Evolutionary conservation across 352 stramenopile species (phyloP), one percentile per base, ranked within the genome.

Genomic region (Thraustotheca clavata): DNA sequence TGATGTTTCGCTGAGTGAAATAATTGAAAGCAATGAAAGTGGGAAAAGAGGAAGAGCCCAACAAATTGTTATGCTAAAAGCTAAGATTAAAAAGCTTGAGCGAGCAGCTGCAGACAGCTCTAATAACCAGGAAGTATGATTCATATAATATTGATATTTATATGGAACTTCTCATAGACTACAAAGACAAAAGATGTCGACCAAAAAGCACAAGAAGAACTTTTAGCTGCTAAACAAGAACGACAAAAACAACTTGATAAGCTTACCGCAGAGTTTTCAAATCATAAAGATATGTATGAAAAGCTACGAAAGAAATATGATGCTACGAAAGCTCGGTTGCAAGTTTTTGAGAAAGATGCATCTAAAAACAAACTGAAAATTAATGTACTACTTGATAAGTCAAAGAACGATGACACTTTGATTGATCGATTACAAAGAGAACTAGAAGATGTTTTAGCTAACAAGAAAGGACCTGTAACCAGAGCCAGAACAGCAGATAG

Each of bases 61-160:
- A 69, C 84, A 89, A 38, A 94, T 94, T 46, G 72, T 92, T 38
- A 88, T 91, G 73, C 75, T 94, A 4, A 88, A 88, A 59, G 70
- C 80, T 27, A 90, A 91, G 57, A 70, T 94, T 35, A 89, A 89
- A 59, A 88, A 88, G 61, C 73, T 91, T 0, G 70, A 91, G 50
- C 20, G 29, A 5, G 24, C 46, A 16, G 29, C 33, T 39, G 18
- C 60, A 22, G 11, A 49, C 48, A 38, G 32, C 34, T n/a, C n/a
- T 16, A 20, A 46, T 62, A 43, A 22, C 4, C 31, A 3, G 27
- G 9, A 34, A 14, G 16, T n/a, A 3, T 12, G 50, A 61, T 49
- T 18, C 27, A 1, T 43, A 20, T 20, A 43, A 43, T 20, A 47
- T 24, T 47, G n/a, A 47, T 27, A 27, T 24, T 47, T 24, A 47